Conservation (phyloP, 2,329 filamentous ascomycete species). For the Xylariaceae sp. region DNA sequence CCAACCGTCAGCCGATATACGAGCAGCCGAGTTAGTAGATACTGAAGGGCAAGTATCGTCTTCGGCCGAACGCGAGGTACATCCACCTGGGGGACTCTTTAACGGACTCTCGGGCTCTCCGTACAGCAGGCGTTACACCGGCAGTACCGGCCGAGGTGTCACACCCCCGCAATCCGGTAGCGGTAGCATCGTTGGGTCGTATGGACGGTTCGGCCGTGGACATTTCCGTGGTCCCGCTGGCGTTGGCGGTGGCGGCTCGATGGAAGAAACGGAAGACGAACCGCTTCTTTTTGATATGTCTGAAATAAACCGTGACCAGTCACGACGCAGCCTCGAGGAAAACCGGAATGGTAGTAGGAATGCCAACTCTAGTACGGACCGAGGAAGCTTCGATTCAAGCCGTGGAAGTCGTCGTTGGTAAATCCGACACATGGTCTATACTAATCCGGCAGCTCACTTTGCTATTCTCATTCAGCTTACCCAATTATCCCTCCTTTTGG, state of each 20-base stretch:
- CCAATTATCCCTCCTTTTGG: not conserved
- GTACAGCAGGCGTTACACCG: conserved; percentile 45
- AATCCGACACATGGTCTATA: not conserved
- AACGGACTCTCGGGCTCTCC: conserved; percentile 40
- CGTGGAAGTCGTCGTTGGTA: conserved; percentile 30
- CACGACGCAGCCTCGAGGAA: conserved; percentile 57
- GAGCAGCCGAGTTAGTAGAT: conserved; percentile 37
- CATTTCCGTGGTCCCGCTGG: conserved; percentile 36
- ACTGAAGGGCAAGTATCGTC: conserved; percentile 40
- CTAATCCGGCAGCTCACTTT: not conserved
- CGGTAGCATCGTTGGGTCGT: conserved; percentile 33
- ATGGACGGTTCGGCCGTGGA: conserved; percentile 33
- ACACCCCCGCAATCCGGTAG: conserved; percentile 35
- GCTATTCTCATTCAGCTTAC: not conserved
- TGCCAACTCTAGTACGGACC: conserved; percentile 37
- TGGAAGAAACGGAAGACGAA: conserved; percentile 59
- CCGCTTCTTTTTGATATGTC: conserved; percentile 69
- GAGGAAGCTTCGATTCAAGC: conserved; percentile 38
- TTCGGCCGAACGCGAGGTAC: conserved; percentile 41
- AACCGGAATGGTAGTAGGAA: conserved; percentile 38
- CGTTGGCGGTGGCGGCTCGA: conserved; percentile 40
- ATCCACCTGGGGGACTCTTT: conserved; percentile 44
- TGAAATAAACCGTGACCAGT: conserved; percentile 57
- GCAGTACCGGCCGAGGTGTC: conserved; percentile 33
- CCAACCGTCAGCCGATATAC: conserved; percentile 42